Base-by-base conservation (phyloP, 768 basidiomycete species). In the Tricholoma furcatifolium region DNA sequence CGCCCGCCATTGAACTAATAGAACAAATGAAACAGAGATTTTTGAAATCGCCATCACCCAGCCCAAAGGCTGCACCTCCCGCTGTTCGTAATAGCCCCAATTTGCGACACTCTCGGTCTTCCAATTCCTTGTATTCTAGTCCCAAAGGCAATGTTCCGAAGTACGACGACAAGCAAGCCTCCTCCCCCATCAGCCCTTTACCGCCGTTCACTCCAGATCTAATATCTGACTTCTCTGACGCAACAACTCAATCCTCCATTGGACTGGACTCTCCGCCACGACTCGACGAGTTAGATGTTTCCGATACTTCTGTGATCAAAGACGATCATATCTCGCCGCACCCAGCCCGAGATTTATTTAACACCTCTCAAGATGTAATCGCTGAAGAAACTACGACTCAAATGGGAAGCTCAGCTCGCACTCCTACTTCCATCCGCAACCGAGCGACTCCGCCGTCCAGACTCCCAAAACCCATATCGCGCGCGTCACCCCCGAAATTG, bases 11-110 rank as follows among this genome's bases (percentile, higher is more conserved):
- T 23, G 80, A 82, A 20, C 81, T 82, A 2, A 71, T 84, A 42
- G 79, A 84, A 62, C 80, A 84, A 59, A 82, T 86, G 81, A 87
- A 85, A 66, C 74, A 68, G 58, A 71, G 82, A 36, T 79, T 85
- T 58, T 65, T 82, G 47, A 68, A 66, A 49, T 58, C 65, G 4
- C 43, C 54, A 14, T 69, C 78, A 57, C 54, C 70, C 51, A 51
- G 62, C 47, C 57, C 71, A 14, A 18, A 27, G 24, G 31, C 20
- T 20, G 40, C 27, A 18, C 27, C 50, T 43, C 34, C 49, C 24
- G 24, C 20, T 10, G 17, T 24, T 18, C 45, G 34, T 12, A 44
- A 21, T 11, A 42, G 39, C 14, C 31, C 47, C 24, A 23, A 48
- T 11, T 46, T 53, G 23, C 44, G 45, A 9, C 38, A 58, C 14